These are phyloP conservation scores for Entelexis paramagnoliae DNA, from an alignment of 1,139 yeast species.

Conservation along the genomic window DNA sequence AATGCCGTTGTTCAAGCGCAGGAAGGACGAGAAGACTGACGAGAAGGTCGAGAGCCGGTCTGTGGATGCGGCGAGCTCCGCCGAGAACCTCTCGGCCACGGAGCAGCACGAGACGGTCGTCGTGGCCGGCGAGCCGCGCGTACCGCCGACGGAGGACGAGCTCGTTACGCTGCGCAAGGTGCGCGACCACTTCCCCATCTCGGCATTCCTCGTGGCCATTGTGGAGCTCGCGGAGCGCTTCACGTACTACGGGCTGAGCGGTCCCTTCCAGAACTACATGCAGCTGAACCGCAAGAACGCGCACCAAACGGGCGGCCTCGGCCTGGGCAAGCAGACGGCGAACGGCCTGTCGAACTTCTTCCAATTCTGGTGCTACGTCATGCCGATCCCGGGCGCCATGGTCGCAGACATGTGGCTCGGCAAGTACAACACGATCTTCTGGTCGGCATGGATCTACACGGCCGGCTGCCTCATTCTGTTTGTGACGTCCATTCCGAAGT, in stretches of 20 bases:
- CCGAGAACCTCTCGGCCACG: background rate
- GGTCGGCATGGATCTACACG: slow-evolving; percentile 50
- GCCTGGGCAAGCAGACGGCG: slow-evolving; percentile 54
- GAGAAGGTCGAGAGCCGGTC: slow-evolving; percentile 1
- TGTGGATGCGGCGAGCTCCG: background rate
- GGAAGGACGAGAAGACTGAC: background rate
- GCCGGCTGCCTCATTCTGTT: slow-evolving; percentile 54
- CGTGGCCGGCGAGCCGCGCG: slow-evolving; percentile 20
- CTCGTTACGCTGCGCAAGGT: slow-evolving; percentile 38
- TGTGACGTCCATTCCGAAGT: slow-evolving; percentile 59
- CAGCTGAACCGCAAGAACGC: slow-evolving; percentile 34
- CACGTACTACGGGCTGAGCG: slow-evolving; percentile 70
- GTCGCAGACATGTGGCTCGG: slow-evolving; percentile 68
- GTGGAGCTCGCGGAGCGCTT: slow-evolving; percentile 78
- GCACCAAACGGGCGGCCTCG: slow-evolving; percentile 49
- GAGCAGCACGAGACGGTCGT: background rate
- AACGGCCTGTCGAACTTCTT: slow-evolving; percentile 66
- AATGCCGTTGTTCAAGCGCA: slow-evolving; percentile 1
- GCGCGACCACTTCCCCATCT: slow-evolving; percentile 36
- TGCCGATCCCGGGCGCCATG: slow-evolving; percentile 71
- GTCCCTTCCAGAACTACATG: slow-evolving; percentile 72
- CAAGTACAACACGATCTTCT: slow-evolving; percentile 56
- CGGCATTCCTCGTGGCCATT: slow-evolving; percentile 63
- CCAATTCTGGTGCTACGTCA: slow-evolving; percentile 74
- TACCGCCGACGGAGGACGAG: slow-evolving; percentile 39